Evolutionary conservation across 371 early-diverging fungal species (phyloP).

Genomic region (Syncephalastrum sp.): DNA sequence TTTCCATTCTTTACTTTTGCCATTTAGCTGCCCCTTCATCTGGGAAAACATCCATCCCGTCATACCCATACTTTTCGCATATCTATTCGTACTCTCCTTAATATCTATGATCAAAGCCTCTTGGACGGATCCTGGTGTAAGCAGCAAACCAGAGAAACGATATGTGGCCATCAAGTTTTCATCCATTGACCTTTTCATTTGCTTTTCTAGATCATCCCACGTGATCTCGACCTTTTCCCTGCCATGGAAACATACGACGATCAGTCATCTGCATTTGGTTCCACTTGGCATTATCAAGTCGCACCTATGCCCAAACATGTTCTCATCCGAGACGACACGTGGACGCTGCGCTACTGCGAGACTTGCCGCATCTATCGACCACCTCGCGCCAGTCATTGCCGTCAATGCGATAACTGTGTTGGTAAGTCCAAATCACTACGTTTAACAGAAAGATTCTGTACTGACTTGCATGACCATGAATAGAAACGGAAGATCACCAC

Average conservation of each 20-base stretch:
- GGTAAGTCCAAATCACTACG: slow-evolving; percentile 31
- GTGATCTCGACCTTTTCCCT: slow-evolving; percentile 62
- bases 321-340: slow-evolving; percentile 54
- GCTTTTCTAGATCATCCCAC: slow-evolving; percentile 59
- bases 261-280: slow-evolving; percentile 6
- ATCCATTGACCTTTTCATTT: background rate
- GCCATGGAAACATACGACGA: slow-evolving; percentile 26
- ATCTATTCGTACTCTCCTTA: slow-evolving; percentile 62
- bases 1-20: background rate
- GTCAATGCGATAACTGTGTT: slow-evolving; percentile 90
- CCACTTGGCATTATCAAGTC: too few relatives aligned
- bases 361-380: slow-evolving; percentile 92
- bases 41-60: slow-evolving; percentile 65
- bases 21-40: slow-evolving; percentile 63
- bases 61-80: slow-evolving; percentile 70
- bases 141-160: slow-evolving; percentile 2
- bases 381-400: slow-evolving; percentile 88
- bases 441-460: background rate
- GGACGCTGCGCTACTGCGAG: slow-evolving; percentile 84
- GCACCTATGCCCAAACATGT: too few relatives aligned
- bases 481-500: slow-evolving; percentile 86
- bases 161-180: background rate
- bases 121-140: slow-evolving; percentile 89
- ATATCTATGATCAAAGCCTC: slow-evolving; percentile 81
- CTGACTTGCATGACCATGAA: background rate